phyloP scores from a whole-genome alignment of 139 green algal species.

The Volvox reticuliferus region DNA sequence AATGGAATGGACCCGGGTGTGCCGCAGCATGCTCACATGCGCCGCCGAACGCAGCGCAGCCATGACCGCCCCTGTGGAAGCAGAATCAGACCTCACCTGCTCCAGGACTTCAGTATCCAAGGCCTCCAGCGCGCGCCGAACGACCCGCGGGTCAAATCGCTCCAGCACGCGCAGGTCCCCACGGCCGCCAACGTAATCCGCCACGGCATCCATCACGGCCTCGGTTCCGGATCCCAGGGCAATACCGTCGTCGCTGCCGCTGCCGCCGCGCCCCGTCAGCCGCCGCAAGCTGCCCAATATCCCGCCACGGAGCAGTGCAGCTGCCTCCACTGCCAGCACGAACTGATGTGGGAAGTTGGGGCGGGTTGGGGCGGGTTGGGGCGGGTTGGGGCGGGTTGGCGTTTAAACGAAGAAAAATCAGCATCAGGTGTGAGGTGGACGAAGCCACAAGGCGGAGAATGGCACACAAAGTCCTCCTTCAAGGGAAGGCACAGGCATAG shows the following conservation, averaged over 20 bases:
- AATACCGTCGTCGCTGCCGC: not conserved
- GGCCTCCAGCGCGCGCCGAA: constrained; percentile 16
- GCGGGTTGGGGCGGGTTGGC: no score
- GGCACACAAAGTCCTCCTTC: no score
- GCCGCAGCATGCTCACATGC: not conserved
- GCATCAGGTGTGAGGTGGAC: no score
- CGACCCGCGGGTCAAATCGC: not conserved
- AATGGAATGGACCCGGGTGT: not conserved
- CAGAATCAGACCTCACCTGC: not conserved
- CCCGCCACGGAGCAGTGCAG: constrained; percentile 11
- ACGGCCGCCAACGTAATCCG: constrained; percentile 5
- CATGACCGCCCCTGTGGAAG: no score
- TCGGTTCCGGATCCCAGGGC: constrained; percentile 53
- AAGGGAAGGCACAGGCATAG: no score
- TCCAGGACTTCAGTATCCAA: constrained; percentile 44
- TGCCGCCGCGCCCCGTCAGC: not conserved
- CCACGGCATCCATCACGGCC: constrained; percentile 36
- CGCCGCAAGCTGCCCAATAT: not conserved
- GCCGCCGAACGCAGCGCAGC: no score
- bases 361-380: not conserved
- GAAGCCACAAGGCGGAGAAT: no score
- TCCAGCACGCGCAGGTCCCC: constrained; percentile 12
- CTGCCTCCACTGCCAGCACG: constrained; percentile 36
- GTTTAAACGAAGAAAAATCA: no score
- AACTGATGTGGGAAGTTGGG: constrained; percentile 5